Base-by-base conservation (phyloP, 2,329 filamentous ascomycete genomes). In the Ophiostoma populinum region DNA sequence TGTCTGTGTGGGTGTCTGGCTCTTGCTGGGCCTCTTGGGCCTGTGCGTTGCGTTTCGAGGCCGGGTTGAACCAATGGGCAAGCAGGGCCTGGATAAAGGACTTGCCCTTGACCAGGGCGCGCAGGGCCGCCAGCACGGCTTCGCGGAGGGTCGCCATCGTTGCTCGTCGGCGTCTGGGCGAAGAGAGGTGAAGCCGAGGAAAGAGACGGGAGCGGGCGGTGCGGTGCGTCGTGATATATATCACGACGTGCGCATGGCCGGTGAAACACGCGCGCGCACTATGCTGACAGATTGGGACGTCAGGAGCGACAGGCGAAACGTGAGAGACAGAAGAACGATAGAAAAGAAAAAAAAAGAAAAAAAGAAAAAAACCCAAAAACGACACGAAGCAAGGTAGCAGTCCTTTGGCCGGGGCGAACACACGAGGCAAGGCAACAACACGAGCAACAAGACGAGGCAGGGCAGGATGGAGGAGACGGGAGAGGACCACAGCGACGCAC, bases 41-140 rank as follows among this genome's bases (percentile, higher is more conserved):
- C 20, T 19, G 36, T 29, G 26, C 24, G 24, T 13, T 30, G 28
- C 8, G 7, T 10, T 11, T 30, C 10, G 35, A 13, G 15, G 20
- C 17, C 9, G 66, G 59, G 38, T 51, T 56, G 28, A 62, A 52
- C 64, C 66, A 70, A 47, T 65, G 65, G 40, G 64, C 56, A 39
- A 75, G 51, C 20, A 75, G 55, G 34, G 67, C 65, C 47, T 69
- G 62, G 40, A 75, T 51, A 41, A 75, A 54, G 33, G 68, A 69
- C 54, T 67, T 73, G 45, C 70, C 70, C 34, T 63, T 60, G 33
- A 71, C 55, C 37, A 75, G 57, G 45, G 66, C 69, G 55, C 63
- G 70, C 50, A 73, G 53, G 40, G 66, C 68, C 43, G 65, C 58
- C 41, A 68, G 46, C 46, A 75, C 54, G 32, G 61, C 59, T 52